A percentile compares a stretch with the other conserved stretches of the same genome.
Evolutionary conservation across 441 rosid genomes (phyloP).

Genomic region (Adansonia grandidieri): DNA sequence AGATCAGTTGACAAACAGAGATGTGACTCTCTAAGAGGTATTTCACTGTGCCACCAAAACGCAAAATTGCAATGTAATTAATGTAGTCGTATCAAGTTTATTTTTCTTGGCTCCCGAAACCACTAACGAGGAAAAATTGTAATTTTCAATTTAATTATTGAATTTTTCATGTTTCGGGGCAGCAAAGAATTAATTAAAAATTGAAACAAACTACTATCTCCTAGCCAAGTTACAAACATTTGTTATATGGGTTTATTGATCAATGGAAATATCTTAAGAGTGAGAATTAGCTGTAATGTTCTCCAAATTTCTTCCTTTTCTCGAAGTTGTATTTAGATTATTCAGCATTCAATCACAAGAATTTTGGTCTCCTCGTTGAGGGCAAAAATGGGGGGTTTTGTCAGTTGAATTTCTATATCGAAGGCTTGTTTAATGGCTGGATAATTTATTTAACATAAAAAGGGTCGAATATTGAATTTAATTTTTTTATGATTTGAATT

Average conservation of each 20-base stretch:
- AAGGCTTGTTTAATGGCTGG: too few relatives aligned
- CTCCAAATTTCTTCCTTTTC: neutral
- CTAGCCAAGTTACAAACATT: neutral
- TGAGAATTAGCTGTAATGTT: neutral
- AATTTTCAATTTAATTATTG: neutral
- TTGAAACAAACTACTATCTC: neutral
- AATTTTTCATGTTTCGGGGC: neutral
- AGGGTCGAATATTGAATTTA: too few relatives aligned
- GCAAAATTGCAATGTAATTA: neutral
- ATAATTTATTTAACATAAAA: too few relatives aligned
- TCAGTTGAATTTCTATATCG: neutral
- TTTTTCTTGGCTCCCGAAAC: neutral
- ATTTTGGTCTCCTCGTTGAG: neutral
- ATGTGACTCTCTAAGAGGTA: too few relatives aligned
- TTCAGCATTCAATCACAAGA: neutral
- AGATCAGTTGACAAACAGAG: too few relatives aligned
- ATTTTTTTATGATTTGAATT: too few relatives aligned
- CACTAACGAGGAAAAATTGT: neutral
- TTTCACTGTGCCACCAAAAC: too few relatives aligned
- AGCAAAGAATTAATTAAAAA: neutral
- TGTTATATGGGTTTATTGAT: neutral
- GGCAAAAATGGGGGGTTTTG: neutral
- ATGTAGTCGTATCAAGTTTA: neutral
- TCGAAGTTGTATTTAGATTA: neutral
- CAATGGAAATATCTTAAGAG: neutral